Evolutionary conservation across 352 stramenopile genomes (phyloP).

Genomic region (Phytophthora fragariaefolia): DNA sequence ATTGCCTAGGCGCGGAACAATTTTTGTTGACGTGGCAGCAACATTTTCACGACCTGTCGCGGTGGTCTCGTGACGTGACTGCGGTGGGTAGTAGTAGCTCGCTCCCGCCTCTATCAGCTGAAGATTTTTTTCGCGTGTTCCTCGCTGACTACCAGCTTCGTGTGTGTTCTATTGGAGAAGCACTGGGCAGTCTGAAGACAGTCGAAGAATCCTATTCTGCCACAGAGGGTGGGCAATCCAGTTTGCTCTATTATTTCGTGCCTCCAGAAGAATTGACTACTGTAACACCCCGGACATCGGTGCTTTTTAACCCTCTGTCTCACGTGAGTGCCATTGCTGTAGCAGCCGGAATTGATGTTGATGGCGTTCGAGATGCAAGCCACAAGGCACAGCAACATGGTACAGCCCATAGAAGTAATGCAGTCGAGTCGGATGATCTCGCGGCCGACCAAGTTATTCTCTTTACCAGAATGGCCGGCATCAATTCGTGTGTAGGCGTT

Average conservation of each 20-base stretch:
- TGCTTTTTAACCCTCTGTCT: constrained; percentile 38
- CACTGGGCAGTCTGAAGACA: constrained; percentile 9
- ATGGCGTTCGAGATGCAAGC: constrained; percentile 1
- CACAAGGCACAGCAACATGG: background rate
- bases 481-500: constrained; percentile 8
- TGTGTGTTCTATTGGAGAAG: constrained; percentile 14
- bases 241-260: constrained; percentile 46
- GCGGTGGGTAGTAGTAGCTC: background rate
- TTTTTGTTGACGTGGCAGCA: constrained; percentile 59
- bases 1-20: constrained; percentile 54
- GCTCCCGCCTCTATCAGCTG: constrained; percentile 16
- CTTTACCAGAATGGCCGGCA: constrained; percentile 7
- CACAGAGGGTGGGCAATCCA: constrained; percentile 2
- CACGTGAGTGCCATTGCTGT: constrained; percentile 51
- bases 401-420: background rate
- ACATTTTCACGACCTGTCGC: constrained; percentile 60
- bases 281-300: background rate
- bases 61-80: constrained; percentile 42
- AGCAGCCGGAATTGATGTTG: constrained; percentile 19
- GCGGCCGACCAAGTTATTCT: constrained; percentile 23
- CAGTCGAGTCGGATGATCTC: constrained; percentile 2
- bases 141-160: constrained; percentile 35
- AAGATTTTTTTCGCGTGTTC: constrained; percentile 44
- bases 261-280: constrained; percentile 19
- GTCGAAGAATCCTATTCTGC: background rate